Evolutionary conservation across 2,329 filamentous ascomycete species (phyloP).

Genomic region (Nigrograna mackinnonii): DNA sequence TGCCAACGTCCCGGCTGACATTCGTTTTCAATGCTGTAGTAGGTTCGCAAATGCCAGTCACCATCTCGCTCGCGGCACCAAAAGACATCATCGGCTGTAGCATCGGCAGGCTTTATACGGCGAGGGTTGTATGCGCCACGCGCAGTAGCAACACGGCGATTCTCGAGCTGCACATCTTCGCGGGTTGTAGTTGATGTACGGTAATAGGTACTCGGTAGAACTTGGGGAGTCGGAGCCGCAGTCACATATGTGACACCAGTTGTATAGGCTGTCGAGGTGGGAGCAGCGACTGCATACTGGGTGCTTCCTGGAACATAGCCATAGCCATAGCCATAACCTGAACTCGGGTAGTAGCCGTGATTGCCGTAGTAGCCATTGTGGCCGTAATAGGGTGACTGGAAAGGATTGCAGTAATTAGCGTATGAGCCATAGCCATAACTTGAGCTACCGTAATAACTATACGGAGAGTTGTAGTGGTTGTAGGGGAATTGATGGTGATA

Average conservation of each 20-base stretch:
- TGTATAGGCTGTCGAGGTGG: not conserved
- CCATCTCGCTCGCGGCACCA: constrained; percentile 43
- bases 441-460: constrained; percentile 1
- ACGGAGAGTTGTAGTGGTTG: no score
- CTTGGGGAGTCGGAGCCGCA: constrained; percentile 1
- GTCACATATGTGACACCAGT: not conserved
- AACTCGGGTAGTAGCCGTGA: constrained; percentile 17
- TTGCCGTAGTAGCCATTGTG: constrained; percentile 18
- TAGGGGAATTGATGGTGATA: no score
- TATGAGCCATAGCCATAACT: constrained; percentile 12
- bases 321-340: constrained; percentile 27
- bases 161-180: constrained; percentile 33
- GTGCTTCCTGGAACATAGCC: constrained; percentile 4
- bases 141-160: constrained; percentile 31
- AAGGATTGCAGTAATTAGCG: constrained; percentile 13
- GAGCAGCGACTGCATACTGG: constrained; percentile 18
- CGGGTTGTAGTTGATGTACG: constrained; percentile 5
- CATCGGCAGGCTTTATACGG: constrained; percentile 36
- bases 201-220: constrained; percentile 2
- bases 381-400: no score
- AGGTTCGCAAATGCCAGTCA: constrained; percentile 37
- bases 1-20: constrained; percentile 40
- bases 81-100: constrained; percentile 36
- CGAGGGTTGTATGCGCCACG: constrained; percentile 33
- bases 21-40: constrained; percentile 43